Percentiles rank a stretch among this genome's conserved stretches.
phyloP scores from a whole-genome alignment of 352 stramenopile species.

The Phytophthora macrochlamydospora region DNA sequence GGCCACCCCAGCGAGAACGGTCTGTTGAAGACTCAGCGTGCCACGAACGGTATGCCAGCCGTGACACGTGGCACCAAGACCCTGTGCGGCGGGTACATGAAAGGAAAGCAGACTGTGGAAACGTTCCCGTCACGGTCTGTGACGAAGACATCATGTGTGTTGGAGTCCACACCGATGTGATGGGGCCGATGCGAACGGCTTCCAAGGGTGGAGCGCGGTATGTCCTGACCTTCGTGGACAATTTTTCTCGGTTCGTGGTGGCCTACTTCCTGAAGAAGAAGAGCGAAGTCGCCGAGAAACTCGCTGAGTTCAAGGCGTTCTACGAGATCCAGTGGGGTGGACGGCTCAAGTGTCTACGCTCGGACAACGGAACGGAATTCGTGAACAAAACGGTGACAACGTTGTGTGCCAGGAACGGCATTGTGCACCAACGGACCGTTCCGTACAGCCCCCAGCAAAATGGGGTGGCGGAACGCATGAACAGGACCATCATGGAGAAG shows the following conservation, averaged over 20 bases:
- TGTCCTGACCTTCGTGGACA: constrained; percentile 5
- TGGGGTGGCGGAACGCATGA: constrained; percentile 15
- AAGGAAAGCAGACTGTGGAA: constrained; percentile 16
- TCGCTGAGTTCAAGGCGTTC: too few species aligned
- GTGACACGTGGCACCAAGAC: not conserved
- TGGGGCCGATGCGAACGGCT: constrained; percentile 4
- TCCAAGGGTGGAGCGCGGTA: constrained; percentile 10
- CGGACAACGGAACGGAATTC: too few species aligned
- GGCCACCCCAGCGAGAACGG: constrained; percentile 5
- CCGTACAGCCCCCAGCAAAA: constrained; percentile 19
- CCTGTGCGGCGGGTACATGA: constrained; percentile 15
- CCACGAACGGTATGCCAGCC: constrained; percentile 12
- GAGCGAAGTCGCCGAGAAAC: too few species aligned
- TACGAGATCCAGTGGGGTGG: too few species aligned
- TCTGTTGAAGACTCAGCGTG: constrained; percentile 1
- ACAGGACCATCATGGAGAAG: constrained; percentile 26
- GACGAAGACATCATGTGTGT: constrained; percentile 5
- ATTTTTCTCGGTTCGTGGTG: too few species aligned
- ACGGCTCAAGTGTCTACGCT: too few species aligned
- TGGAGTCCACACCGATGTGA: constrained; percentile 18
- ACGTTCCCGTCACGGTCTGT: not conserved
- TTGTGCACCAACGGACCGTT: constrained; percentile 6
- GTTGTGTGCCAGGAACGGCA: not conserved
- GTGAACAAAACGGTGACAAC: too few species aligned
- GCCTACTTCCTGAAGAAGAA: too few species aligned